Base-by-base conservation (phyloP, 257 asterid species). In the Scutellaria minor region DNA sequence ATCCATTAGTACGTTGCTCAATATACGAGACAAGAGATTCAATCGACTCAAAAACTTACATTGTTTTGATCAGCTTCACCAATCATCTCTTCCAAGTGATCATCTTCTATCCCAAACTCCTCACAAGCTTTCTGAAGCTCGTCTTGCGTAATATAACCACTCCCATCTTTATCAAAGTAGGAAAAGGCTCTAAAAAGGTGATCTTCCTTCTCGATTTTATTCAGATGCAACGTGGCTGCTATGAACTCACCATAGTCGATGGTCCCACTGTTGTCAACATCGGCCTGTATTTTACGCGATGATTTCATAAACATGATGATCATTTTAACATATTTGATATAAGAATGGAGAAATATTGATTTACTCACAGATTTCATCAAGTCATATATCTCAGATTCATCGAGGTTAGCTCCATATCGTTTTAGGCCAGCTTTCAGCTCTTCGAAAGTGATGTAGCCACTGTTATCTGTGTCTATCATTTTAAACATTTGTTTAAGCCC, bases 211-310 rank as follows among this genome's bases (percentile, higher is more conserved):
- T 83, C 83, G 46, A 83, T 81, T 70, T 83, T 81, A 82, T 83
- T 81, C 40, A 83, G 62, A 68, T 85, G 89, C 74, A 85, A 58
- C 9, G 79, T 85, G 2, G 87, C 89, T 48, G 89, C 89, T 45
- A 82, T 77, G 80, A 84, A 84, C 80, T 84, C 89, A 4, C 89
- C 85, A 20, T 84, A 84, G 73, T 85, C 87, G 7, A 85, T 85
- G 5, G 83, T 75, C 9, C 89, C 89, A 66, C 74, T 82, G 10
- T 82, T 82, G 77, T 85, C 87, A 2, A 78, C 82, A 40, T 85
- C 89, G 0, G 82, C 89, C 87, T 85, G 74, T 57, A 18, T 18
- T 18, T 18, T 18, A 18, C 18, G 18, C 18, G 18, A 18, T 18
- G 18, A 18, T 18, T 18, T 18, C 18, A 18, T 18, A 18, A 18